Conservation (phyloP, 2,329 filamentous ascomycete genomes). For the Corniculantispora saksenae region DNA sequence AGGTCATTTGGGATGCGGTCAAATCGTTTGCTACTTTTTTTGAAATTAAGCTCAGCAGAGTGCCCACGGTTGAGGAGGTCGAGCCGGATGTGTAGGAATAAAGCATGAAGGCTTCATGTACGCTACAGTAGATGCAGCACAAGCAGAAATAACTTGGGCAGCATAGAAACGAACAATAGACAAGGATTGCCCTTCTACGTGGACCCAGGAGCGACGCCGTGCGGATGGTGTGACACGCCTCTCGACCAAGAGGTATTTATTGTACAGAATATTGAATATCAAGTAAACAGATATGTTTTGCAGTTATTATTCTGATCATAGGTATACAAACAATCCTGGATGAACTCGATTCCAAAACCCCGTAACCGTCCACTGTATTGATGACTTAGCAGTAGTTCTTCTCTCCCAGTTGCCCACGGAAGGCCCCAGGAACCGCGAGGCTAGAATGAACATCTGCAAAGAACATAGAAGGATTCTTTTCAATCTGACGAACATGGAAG, state of each 20-base stretch:
- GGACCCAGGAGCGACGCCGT: no score
- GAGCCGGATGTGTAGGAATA: slow-evolving; percentile 27
- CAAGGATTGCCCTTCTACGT: background rate
- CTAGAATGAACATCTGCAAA: slow-evolving; percentile 56
- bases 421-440: slow-evolving; percentile 50
- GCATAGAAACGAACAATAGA: background rate
- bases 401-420: slow-evolving; percentile 49
- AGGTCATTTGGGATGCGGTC: slow-evolving; percentile 30
- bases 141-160: background rate
- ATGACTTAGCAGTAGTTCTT: slow-evolving; percentile 5
- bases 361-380: no score
- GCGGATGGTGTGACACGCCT: no score
- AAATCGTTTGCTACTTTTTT: slow-evolving; percentile 29
- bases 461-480: slow-evolving; percentile 50
- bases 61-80: slow-evolving; percentile 32
- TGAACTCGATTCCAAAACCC: no score
- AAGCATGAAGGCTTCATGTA: background rate
- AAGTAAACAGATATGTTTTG: no score
- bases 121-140: background rate
- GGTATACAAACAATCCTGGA: no score
- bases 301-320: no score
- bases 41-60: slow-evolving; percentile 25
- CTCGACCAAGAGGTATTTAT: no score
- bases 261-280: no score
- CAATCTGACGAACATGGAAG: slow-evolving; percentile 52